Conservation (phyloP, 2,329 filamentous ascomycete species). For the Cladophialophora immunda region DNA sequence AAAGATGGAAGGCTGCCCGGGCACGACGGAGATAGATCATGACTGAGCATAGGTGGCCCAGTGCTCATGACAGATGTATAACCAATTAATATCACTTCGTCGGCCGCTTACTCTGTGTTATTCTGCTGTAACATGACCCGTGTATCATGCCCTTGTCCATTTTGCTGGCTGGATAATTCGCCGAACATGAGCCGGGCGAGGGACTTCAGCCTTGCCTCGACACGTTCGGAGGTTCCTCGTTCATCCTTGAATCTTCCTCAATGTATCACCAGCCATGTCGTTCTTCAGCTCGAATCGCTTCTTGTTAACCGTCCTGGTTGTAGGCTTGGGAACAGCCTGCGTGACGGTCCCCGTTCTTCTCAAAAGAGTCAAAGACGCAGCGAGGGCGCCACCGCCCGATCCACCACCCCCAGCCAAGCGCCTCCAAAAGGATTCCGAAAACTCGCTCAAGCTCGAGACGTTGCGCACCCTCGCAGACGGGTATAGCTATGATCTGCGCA, state of each 20-base stretch:
- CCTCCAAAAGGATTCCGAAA: constrained; percentile 37
- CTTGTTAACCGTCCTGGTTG: constrained; percentile 18
- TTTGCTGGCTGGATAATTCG: constrained; percentile 5
- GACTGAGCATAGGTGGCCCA: constrained; percentile 54
- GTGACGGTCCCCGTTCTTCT: constrained; percentile 27
- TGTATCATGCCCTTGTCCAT: no score
- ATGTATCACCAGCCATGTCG: constrained; percentile 27
- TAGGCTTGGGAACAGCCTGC: constrained; percentile 30
- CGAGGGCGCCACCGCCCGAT: constrained; percentile 29
- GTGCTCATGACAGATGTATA: constrained; percentile 3
- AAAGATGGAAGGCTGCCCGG: constrained; percentile 91
- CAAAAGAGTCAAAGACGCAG: constrained; percentile 31
- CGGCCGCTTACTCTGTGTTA: neutral
- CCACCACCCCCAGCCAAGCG: constrained; percentile 28
- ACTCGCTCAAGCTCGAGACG: constrained; percentile 59
- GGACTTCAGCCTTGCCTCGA: constrained; percentile 24
- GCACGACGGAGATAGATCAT: constrained; percentile 83
- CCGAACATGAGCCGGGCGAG: constrained; percentile 1
- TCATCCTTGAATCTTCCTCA: neutral
- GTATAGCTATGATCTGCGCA: constrained; percentile 76
- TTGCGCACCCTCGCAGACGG: constrained; percentile 73
- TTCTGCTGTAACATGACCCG: neutral
- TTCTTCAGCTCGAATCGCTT: constrained; percentile 32
- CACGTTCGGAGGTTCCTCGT: neutral
- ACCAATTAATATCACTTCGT: no score